These are phyloP conservation scores for Berberis thunbergii DNA, from an alignment of 164 flowering plant genomes.

Conservation along the genomic window DNA sequence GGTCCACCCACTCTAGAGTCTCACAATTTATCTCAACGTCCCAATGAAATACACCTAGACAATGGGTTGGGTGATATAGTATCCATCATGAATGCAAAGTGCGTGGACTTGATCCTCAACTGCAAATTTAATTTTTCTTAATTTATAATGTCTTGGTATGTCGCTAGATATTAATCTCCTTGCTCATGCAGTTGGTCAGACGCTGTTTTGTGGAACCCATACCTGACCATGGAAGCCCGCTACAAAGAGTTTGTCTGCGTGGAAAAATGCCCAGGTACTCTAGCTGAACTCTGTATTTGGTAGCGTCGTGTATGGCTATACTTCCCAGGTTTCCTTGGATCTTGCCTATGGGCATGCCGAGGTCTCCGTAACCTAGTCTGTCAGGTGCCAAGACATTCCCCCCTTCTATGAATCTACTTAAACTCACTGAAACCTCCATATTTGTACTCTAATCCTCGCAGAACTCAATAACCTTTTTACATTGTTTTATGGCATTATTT, in stretches of 20 bases:
- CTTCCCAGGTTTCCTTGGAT: not conserved
- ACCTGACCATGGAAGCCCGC: constrained; percentile 78
- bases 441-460: too few relatives aligned
- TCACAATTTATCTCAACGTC: constrained; percentile 9
- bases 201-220: constrained; percentile 90
- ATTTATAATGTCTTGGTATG: not conserved
- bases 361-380: too few relatives aligned
- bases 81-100: constrained; percentile 48
- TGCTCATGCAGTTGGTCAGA: constrained; percentile 76
- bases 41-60: too few relatives aligned
- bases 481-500: too few relatives aligned
- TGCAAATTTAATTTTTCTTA: not conserved
- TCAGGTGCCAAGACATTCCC: not conserved
- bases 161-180: not conserved
- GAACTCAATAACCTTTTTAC: too few relatives aligned
- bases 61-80: too few relatives aligned
- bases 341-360: not conserved
- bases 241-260: constrained; percentile 92
- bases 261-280: constrained; percentile 86
- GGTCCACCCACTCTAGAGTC: too few relatives aligned
- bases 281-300: not conserved
- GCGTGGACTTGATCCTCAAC: constrained; percentile 7
- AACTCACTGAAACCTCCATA: not conserved
- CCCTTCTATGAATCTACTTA: not conserved
- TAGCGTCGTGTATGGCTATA: not conserved